These are phyloP conservation scores for Vitis riparia DNA, from an alignment of 164 flowering plant genomes.

Conservation along the genomic window DNA sequence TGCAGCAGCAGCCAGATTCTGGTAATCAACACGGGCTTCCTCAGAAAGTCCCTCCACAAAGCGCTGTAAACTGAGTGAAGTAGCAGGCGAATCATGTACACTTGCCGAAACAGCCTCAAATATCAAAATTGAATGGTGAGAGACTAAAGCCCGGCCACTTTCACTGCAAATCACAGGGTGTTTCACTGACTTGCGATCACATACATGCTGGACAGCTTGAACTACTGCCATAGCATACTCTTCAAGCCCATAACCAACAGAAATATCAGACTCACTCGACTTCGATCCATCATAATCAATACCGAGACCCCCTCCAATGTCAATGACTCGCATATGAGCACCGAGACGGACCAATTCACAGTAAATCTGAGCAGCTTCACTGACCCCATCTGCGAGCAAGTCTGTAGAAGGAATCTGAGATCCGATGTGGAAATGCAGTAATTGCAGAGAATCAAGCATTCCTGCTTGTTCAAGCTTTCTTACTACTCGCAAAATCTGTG, in stretches of 20 bases:
- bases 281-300: conserved; percentile 92
- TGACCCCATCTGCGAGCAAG: conserved; percentile 73
- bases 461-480: conserved; percentile 57
- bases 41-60: conserved; percentile 51
- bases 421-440: conserved; percentile 94
- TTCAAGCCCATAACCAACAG: conserved; percentile 73
- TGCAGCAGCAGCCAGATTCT: conserved; percentile 53
- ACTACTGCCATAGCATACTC: conserved; percentile 91
- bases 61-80: conserved; percentile 29
- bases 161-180: conserved; percentile 94
- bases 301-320: conserved; percentile 96
- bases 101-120: conserved; percentile 81
- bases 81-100: conserved; percentile 14
- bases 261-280: conserved; percentile 73
- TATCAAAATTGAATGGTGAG: conserved; percentile 86
- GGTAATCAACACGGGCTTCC: conserved; percentile 63
- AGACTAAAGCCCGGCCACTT: conserved; percentile 94
- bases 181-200: conserved; percentile 68
- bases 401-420: conserved; percentile 91
- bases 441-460: conserved; percentile 85
- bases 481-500: conserved; percentile 73
- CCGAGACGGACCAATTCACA: conserved; percentile 92
- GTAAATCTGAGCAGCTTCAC: conserved; percentile 91
- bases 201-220: conserved; percentile 52
- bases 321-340: conserved; percentile 79